These are phyloP conservation scores for Rugosomyces carneus DNA, from an alignment of 1,284 basidiomycete species.

Conservation along the genomic window DNA sequence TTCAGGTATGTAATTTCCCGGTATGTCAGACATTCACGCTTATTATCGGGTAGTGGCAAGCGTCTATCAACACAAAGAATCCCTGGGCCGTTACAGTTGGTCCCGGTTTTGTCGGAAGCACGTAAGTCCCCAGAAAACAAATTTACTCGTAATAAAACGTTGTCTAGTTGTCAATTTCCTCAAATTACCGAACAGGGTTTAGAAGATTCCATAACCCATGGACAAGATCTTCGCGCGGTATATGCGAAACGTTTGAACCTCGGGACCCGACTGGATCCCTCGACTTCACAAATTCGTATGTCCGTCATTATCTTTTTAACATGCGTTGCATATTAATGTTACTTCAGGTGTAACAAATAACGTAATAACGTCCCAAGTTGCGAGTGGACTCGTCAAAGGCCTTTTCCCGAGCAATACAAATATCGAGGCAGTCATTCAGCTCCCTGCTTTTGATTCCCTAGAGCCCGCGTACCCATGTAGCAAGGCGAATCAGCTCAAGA, in stretches of 20 bases:
- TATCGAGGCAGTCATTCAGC: constrained; percentile 31
- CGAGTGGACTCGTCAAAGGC: constrained; percentile 37
- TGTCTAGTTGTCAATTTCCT: constrained; percentile 38
- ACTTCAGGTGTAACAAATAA: constrained; percentile 42
- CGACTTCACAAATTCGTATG: constrained; percentile 28
- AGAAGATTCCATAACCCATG: constrained; percentile 35
- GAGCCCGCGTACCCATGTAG: constrained; percentile 38
- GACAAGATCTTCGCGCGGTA: constrained; percentile 35
- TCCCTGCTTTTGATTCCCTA: constrained; percentile 35
- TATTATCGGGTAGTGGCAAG: constrained; percentile 31
- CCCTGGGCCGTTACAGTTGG: constrained; percentile 35
- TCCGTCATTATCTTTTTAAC: constrained; percentile 1
- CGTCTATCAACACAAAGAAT: constrained; percentile 28
- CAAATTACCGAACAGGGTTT: constrained; percentile 38
- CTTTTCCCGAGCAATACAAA: constrained; percentile 33
- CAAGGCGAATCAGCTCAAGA: constrained; percentile 27
- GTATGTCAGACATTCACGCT: background rate
- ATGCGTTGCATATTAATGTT: background rate
- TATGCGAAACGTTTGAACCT: constrained; percentile 35
- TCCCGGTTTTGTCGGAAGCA: constrained; percentile 36
- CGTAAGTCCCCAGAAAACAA: constrained; percentile 22
- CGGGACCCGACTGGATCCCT: constrained; percentile 23
- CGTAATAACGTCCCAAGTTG: constrained; percentile 43
- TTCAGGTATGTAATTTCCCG: constrained; percentile 25
- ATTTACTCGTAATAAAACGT: background rate